A percentile compares a stretch with the other conserved stretches of the same genome.
These are phyloP conservation scores for Gypsophila paniculata DNA, from an alignment of 179 eudicot species.

Conservation along the genomic window DNA sequence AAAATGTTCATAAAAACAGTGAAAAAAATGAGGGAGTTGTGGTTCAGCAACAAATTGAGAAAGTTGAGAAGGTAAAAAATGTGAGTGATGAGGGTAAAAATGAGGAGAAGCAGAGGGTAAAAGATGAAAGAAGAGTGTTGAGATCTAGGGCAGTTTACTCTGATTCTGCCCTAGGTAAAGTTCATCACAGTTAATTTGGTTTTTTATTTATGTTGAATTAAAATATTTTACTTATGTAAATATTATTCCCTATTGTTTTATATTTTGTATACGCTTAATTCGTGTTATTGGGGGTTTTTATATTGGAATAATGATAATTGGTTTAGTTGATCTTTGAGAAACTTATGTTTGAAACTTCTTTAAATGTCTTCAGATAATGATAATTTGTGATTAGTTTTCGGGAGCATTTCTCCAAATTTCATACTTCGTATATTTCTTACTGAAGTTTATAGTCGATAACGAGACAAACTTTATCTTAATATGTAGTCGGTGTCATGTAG, in stretches of 20 bases:
- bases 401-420: too few relatives aligned
- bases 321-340: too few relatives aligned
- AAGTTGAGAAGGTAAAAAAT: slow-evolving; percentile 13
- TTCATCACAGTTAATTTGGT: background rate
- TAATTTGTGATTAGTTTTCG: too few relatives aligned
- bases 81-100: slow-evolving; percentile 4
- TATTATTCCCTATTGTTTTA: slow-evolving; percentile 16
- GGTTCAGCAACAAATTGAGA: background rate
- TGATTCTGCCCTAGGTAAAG: slow-evolving; percentile 30
- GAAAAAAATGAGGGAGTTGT: background rate
- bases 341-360: too few relatives aligned
- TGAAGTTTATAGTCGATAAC: too few relatives aligned
- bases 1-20: background rate
- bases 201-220: background rate
- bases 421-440: too few relatives aligned
- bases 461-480: too few relatives aligned
- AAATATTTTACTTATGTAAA: slow-evolving; percentile 3
- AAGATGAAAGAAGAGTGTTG: slow-evolving; percentile 11
- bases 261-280: background rate
- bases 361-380: too few relatives aligned
- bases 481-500: too few relatives aligned
- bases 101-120: slow-evolving; percentile 2
- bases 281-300: background rate
- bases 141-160: slow-evolving; percentile 26
- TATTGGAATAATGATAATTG: too few relatives aligned